Percentiles rank a stretch among this genome's conserved stretches.
These are phyloP conservation scores for Litchi chinensis DNA, from an alignment of 345 rosid genomes.

Conservation along the genomic window DNA sequence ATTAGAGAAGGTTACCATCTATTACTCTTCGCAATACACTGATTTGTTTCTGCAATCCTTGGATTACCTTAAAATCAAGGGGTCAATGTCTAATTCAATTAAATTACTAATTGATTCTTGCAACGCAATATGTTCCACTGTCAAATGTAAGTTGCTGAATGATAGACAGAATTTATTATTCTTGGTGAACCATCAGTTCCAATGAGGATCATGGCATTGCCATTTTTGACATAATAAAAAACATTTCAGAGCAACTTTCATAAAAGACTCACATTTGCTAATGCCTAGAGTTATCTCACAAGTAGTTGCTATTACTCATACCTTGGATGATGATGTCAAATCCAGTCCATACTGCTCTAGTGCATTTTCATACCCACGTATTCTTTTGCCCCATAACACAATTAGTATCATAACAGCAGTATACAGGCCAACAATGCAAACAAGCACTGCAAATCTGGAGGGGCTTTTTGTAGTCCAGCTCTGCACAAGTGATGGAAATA, in stretches of 20 bases:
- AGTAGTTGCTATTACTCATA: conserved; percentile 34
- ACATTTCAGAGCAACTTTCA: background rate
- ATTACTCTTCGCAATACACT: background rate
- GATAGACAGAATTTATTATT: background rate
- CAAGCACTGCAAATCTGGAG: conserved; percentile 69
- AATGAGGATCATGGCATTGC: conserved; percentile 8
- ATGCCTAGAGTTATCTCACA: conserved; percentile 9
- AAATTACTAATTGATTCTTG: background rate
- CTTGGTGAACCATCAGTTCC: background rate
- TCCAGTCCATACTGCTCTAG: conserved; percentile 80
- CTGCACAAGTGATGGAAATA: conserved; percentile 82
- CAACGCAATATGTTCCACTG: background rate
- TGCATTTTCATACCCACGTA: conserved; percentile 76
- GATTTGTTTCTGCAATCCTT: background rate
- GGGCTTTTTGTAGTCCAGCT: conserved; percentile 74
- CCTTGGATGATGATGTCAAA: conserved; percentile 53
- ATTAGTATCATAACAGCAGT: conserved; percentile 70
- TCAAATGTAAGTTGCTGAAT: background rate
- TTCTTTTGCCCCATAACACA: conserved; percentile 82
- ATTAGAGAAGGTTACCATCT: background rate
- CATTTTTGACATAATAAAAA: background rate
- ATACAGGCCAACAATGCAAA: conserved; percentile 77
- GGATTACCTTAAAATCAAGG: background rate
- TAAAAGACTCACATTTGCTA: background rate
- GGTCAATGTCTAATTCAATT: background rate